Conservation (phyloP, 352 stramenopile genomes). For the Pythium aquatile region DNA sequence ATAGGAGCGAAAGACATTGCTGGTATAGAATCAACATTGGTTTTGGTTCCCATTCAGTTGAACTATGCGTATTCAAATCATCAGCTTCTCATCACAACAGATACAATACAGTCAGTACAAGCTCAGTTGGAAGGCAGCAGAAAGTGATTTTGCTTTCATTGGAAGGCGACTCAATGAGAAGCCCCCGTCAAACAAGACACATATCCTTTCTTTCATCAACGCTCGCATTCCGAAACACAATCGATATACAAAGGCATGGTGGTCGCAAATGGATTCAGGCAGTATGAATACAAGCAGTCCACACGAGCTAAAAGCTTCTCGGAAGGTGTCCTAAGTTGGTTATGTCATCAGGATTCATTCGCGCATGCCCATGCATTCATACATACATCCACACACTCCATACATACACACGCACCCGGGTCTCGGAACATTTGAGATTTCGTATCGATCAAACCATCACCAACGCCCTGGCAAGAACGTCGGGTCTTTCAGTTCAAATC, state of each 20-base stretch:
- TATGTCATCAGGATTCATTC: slow-evolving; percentile 56
- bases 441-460: slow-evolving; percentile 68
- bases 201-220: slow-evolving; percentile 82
- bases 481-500: slow-evolving; percentile 69
- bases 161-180: slow-evolving; percentile 19
- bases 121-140: slow-evolving; percentile 87
- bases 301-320: slow-evolving; percentile 73
- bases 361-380: slow-evolving; percentile 23
- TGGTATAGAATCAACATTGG: slow-evolving; percentile 60
- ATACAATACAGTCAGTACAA: slow-evolving; percentile 28
- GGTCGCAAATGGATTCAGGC: slow-evolving; percentile 49
- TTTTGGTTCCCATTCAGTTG: slow-evolving; percentile 61
- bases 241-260: slow-evolving; percentile 3
- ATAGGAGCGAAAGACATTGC: slow-evolving; percentile 88
- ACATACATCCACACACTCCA: slow-evolving; percentile 24
- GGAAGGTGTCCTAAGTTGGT: slow-evolving; percentile 82
- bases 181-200: slow-evolving; percentile 58
- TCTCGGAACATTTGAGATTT: not conserved
- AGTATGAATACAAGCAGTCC: slow-evolving; percentile 87
- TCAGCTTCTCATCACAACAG: slow-evolving; percentile 51
- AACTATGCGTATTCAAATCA: slow-evolving; percentile 79
- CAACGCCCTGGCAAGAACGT: slow-evolving; percentile 62
- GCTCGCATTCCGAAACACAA: slow-evolving; percentile 27
- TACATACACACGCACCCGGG: slow-evolving; percentile 21
- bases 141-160: slow-evolving; percentile 81